Evolutionary conservation across 2,329 filamentous ascomycete species (phyloP).

Genomic region (Fusarium sp.): DNA sequence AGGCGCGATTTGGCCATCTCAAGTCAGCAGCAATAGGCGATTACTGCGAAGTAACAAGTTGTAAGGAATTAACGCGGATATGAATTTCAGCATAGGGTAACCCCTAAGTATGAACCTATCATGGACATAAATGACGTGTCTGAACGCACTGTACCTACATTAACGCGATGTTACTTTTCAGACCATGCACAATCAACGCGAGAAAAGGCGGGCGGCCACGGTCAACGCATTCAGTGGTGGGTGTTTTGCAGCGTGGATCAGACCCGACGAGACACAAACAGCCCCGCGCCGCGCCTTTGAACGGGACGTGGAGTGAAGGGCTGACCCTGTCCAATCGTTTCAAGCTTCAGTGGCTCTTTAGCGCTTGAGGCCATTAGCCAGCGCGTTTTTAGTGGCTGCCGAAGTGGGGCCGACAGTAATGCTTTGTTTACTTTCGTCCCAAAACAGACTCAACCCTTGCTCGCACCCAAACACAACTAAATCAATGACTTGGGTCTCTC

Average conservation of each 20-base stretch:
- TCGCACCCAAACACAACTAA: slow-evolving; percentile 35
- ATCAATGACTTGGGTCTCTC: slow-evolving; percentile 27
- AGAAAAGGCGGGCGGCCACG: neutral
- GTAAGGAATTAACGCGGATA: neutral
- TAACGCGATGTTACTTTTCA: neutral
- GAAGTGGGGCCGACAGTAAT: slow-evolving; percentile 11
- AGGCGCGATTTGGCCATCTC: neutral
- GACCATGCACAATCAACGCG: neutral
- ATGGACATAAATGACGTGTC: neutral
- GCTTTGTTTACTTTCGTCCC: slow-evolving; percentile 50
- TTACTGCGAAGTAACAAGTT: neutral
- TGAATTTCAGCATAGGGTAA: neutral
- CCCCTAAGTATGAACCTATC: neutral
- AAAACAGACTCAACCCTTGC: slow-evolving; percentile 43
- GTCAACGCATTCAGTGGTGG: neutral
- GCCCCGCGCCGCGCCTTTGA: neutral
- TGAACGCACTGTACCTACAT: neutral
- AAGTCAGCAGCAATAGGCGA: neutral
- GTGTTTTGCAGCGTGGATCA: slow-evolving; percentile 1
- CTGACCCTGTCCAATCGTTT: neutral
- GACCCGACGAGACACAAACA: neutral
- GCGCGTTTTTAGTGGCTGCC: slow-evolving; percentile 14
- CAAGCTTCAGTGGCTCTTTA: slow-evolving; percentile 5
- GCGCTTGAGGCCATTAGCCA: slow-evolving; percentile 5
- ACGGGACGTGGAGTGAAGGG: neutral